Evolutionary conservation across 768 basidiomycete genomes (phyloP), one percentile per base, ranked within the genome.

Genomic region (Auricularia sp.): DNA sequence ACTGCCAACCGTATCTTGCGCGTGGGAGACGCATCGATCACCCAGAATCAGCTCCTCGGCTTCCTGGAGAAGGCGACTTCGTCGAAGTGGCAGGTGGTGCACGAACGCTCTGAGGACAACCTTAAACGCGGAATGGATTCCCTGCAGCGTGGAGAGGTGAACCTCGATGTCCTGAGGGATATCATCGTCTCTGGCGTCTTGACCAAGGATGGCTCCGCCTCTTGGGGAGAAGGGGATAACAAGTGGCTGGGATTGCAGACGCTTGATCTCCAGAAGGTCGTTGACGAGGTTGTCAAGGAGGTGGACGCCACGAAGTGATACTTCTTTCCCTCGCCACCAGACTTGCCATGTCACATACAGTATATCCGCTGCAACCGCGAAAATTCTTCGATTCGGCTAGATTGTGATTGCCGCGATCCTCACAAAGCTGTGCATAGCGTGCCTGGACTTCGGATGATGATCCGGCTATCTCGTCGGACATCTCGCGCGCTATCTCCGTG

Each of bases 1-100:
- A 51, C 47, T 51, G 47, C 47, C 4, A 64, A 64, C 64, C 51
- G 64, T 3, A n/a, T 37, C 24, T 11, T 64, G 6, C 64, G 64
- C 54, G n/a, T 58, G 6, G 34, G 47, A 24, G 64, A 64, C 54
- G 54, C 58, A n/a, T 16, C 33, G 51, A 2, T 64, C 54, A 33
- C n/a, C 54, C 64, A 64, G 54, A 18, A 35, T n/a, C 24, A 64
- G 18, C 11, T 64, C 54, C 37, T 42, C 0, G 24, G 34, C 33
- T 5, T 39, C 44, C 3, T 64, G 5, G 64, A 64, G 36, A 37
- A 34, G 64, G 64, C 33, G 24, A 58, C 64, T 3, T 34, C 35
- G 18, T 7, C 37, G 18, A 56, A 54, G 34, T 64, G 18, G 16
- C 54, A 54, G 35, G 64, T 64, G 24, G 59, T 24, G 16, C 18